These are phyloP conservation scores for Talaromyces sp. DNA, from an alignment of 2,329 filamentous ascomycete genomes.

Conservation along the genomic window DNA sequence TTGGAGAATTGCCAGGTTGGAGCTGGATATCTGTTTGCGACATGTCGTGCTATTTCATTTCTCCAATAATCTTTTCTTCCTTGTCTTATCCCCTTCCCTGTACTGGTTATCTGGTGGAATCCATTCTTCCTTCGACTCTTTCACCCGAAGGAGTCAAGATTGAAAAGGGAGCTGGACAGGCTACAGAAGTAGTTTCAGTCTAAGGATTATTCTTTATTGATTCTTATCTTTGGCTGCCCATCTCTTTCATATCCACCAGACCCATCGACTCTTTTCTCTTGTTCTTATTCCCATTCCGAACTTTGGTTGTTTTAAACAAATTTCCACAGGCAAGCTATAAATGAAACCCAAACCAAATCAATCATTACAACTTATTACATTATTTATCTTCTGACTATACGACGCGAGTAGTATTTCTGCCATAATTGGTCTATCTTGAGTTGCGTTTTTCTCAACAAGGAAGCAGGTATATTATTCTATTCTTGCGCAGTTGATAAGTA, in stretches of 20 bases:
- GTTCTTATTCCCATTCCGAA: conserved; percentile 18
- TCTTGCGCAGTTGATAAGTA: neutral
- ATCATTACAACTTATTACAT: conserved; percentile 2
- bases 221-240: neutral
- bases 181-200: neutral
- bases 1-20: conserved; percentile 36
- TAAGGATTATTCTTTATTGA: neutral
- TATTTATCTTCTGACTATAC: neutral
- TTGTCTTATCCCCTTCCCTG: neutral
- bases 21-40: conserved; percentile 25
- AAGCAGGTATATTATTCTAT: neutral
- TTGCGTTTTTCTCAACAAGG: neutral
- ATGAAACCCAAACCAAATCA: conserved; percentile 6
- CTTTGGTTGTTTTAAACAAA: conserved; percentile 7
- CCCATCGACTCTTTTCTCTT: conserved; percentile 18
- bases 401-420: neutral
- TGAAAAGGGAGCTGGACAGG: neutral
- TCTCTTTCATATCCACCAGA: neutral
- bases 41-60: conserved; percentile 8
- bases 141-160: neutral
- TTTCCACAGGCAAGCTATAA: neutral
- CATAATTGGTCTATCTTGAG: too few species aligned
- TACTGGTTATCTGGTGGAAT: neutral
- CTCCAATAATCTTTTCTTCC: conserved; percentile 13
- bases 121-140: neutral